Evolutionary conservation across 2,329 filamentous ascomycete genomes (phyloP), one percentile per base, ranked within the genome.

Genomic region (Aureobasidium sp.): DNA sequence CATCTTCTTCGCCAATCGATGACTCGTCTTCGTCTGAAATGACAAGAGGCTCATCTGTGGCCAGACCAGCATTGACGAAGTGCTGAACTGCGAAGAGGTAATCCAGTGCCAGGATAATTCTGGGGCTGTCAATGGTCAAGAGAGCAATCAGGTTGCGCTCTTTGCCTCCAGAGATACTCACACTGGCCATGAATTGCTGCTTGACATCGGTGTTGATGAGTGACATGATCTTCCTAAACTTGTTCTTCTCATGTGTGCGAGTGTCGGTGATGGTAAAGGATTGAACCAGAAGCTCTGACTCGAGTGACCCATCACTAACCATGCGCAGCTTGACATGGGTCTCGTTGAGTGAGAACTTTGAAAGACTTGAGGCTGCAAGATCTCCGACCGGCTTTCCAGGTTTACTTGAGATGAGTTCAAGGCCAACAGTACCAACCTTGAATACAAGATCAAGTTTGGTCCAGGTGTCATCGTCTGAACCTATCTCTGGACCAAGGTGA

Each of bases 191-290:
- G 70, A 99, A 92, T 69, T 99, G 95, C 73, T 97, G 92, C 49
- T 86, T 84, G 61, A 94, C 91, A 62, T 92, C 88, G 68, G 91
- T 93, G 74, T 97, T 97, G 70, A 92, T 91, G 61, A 96, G 87
- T 1, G 92, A 92, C 94, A 99, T 97, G 76, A 99, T 97, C 73
- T 93, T 95, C 56, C 91, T 86, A 81, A 95, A 99, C 72, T 96
- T 97, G 78, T 97, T 99, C 5, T 88, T 89, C 68, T 96, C 92
- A 60, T 85, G 84, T 5, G 86, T 87, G n/a, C 95, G 87, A 66
- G 89, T 97, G 73, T 99, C 94, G 62, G 90, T 85, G 66, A 97
- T 96, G 0, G 91, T 96, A 73, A 99, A 97, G 0, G 93, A 94
- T 64, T 94, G 88, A 17, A 99, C 91, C 39, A 96, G 82, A 7